A percentile compares a stretch with the other conserved stretches of the same genome.
These are phyloP conservation scores for Withania somnifera DNA, from an alignment of 305 asterid genomes.

Conservation along the genomic window DNA sequence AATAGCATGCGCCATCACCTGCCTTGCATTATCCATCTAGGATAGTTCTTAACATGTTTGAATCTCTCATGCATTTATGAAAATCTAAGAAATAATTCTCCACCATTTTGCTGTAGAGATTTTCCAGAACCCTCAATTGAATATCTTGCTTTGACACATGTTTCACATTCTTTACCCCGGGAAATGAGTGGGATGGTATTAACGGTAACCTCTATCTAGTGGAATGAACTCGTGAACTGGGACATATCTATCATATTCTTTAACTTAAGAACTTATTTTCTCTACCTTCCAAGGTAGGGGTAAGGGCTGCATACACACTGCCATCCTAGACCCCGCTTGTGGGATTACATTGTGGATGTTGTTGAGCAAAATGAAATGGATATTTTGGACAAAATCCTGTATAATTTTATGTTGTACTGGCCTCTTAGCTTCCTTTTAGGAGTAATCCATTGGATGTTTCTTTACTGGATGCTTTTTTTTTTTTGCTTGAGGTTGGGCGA, in stretches of 20 bases:
- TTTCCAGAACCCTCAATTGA: background rate
- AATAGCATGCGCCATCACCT: conserved; percentile 7
- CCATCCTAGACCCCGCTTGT: too few relatives aligned
- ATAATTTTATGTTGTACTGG: background rate
- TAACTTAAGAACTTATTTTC: background rate
- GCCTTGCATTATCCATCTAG: background rate
- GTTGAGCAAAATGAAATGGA: background rate
- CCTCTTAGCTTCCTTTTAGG: background rate
- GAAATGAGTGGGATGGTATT: background rate
- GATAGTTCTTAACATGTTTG: background rate
- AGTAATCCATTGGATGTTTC: background rate
- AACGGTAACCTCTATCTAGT: background rate
- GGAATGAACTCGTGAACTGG: background rate
- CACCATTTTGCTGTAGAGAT: background rate
- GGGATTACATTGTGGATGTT: too few relatives aligned
- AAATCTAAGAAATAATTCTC: background rate
- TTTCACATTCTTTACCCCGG: background rate
- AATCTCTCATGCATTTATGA: background rate
- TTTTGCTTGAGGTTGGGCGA: too few relatives aligned
- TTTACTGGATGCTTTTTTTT: background rate
- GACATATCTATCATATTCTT: background rate
- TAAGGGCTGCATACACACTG: too few relatives aligned
- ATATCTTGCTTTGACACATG: background rate
- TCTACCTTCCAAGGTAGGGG: too few relatives aligned
- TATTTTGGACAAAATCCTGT: background rate